Evolutionary conservation across 1,139 yeast species (phyloP).

Genomic region (Yueomyces sp.): DNA sequence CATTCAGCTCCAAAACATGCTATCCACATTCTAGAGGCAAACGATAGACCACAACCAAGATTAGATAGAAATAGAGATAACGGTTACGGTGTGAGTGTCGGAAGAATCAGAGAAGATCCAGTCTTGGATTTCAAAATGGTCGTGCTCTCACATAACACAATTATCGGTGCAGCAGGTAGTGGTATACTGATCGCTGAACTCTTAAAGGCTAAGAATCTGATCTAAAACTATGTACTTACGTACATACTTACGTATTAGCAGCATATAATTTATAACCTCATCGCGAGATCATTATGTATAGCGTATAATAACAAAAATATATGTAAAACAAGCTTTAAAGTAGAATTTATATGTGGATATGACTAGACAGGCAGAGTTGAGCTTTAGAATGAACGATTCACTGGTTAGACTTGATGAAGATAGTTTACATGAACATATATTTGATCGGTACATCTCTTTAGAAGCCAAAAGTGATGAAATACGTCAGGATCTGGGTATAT

Average conservation of each 20-base stretch:
- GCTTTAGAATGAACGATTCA: conserved; percentile 1
- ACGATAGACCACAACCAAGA: conserved; percentile 96
- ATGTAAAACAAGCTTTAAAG: no score
- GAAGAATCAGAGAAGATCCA: conserved; percentile 87
- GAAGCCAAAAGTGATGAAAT: conserved; percentile 11
- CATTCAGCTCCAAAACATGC: conserved; percentile 88
- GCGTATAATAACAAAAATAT: no score
- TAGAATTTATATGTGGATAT: not conserved
- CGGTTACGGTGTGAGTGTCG: conserved; percentile 93
- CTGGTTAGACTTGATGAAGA: conserved; percentile 11
- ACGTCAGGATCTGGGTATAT: conserved; percentile 24
- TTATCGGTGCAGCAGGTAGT: conserved; percentile 99
- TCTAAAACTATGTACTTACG: conserved; percentile 25
- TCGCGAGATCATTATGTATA: no score
- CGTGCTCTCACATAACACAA: conserved; percentile 88
- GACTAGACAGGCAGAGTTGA: not conserved
- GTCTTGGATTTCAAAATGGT: conserved; percentile 93
- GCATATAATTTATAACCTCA: no score
- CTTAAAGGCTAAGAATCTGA: conserved; percentile 60
- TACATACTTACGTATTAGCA: no score
- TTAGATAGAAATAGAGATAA: conserved; percentile 90
- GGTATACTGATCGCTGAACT: conserved; percentile 93
- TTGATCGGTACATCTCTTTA: conserved; percentile 18
- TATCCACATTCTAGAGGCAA: conserved; percentile 81
- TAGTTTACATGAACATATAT: conserved; percentile 19